Base-by-base conservation (phyloP, 805 yeast species). In the Ogataea salicorniae region DNA sequence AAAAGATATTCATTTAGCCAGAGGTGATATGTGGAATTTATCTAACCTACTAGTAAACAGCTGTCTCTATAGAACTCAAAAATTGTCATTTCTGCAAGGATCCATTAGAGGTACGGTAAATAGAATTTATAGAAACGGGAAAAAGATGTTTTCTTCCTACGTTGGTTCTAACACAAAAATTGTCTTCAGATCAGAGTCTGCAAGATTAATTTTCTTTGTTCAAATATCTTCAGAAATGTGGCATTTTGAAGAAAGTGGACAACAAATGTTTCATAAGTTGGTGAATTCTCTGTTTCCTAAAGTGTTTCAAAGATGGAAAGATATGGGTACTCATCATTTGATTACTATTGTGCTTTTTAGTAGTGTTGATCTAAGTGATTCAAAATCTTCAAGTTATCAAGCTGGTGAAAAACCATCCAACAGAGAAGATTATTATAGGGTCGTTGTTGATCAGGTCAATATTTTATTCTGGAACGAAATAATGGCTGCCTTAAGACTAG, bases 181-280 rank as follows among this genome's bases (percentile, higher is more conserved):
- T 29, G 87, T 90, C 0, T 92, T 87, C 63, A 75, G 99, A 41
- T 89, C 97, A 1, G 97, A 92, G 58, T 84, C 96, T 37, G 95
- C 97, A 2, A 79, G 86, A 47, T 70, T 92, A 47, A 78, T 88
- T 15, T 86, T 91, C 43, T 72, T 94, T 52, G 81, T 94, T 43
- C 99, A 94, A 62, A 80, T 91, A 51, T 87, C 97, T 1, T 77
- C 85, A 37, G 99, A 94, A 60, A 94, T 94, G 97, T 94, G 97
- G 95, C 89, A 90, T 63, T 94, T 94, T 65, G 98, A 94, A 66
- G 97, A 91, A 60, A 86, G 86, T 54, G 99, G 99, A 2, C 97
- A 92, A 60, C 86, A 91, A 46, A 79, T 89, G 79, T 92, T 92
- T 63, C 92, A 91, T 63, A 88, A 90, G 65, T 79, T 94, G 56